A percentile compares a stretch with the other conserved stretches of the same genome.
These are phyloP conservation scores for Puccinia brachypodii DNA, from an alignment of 1,284 basidiomycete genomes.

Conservation along the genomic window DNA sequence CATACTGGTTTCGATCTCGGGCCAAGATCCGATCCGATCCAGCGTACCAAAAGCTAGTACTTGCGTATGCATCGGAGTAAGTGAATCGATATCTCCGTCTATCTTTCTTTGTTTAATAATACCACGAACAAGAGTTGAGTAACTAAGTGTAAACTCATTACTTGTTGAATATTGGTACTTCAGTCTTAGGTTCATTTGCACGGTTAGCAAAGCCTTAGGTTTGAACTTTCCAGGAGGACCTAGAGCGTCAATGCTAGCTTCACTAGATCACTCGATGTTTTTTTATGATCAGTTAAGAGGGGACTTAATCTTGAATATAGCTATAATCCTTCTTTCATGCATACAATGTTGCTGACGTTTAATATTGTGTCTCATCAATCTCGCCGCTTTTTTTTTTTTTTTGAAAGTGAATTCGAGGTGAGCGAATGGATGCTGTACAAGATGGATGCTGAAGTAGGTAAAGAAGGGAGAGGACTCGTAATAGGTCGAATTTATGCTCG, in stretches of 20 bases:
- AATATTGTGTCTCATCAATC: too few relatives aligned
- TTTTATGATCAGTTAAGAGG: constrained; percentile 43
- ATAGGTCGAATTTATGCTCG: constrained; percentile 36
- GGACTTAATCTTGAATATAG: too few relatives aligned
- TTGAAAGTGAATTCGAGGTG: constrained; percentile 42
- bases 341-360: too few relatives aligned
- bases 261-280: constrained; percentile 48
- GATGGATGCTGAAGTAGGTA: constrained; percentile 25
- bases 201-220: constrained; percentile 26
- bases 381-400: too few relatives aligned
- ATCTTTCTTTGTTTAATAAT: too few relatives aligned
- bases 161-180: too few relatives aligned
- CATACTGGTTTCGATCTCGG: constrained; percentile 36
- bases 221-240: background rate
- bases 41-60: constrained; percentile 39
- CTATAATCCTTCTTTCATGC: too few relatives aligned
- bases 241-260: constrained; percentile 22
- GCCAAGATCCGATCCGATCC: constrained; percentile 39
- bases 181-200: constrained; percentile 45
- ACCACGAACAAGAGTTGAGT: too few relatives aligned
- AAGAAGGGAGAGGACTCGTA: constrained; percentile 36
- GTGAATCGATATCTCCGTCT: too few relatives aligned
- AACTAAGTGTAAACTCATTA: too few relatives aligned
- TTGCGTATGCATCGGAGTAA: constrained; percentile 46
- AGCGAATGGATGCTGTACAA: constrained; percentile 46